Percentiles rank a stretch among this genome's conserved stretches.
phyloP scores from a whole-genome alignment of 1,284 basidiomycete genomes.

The Ustilago hordei region DNA sequence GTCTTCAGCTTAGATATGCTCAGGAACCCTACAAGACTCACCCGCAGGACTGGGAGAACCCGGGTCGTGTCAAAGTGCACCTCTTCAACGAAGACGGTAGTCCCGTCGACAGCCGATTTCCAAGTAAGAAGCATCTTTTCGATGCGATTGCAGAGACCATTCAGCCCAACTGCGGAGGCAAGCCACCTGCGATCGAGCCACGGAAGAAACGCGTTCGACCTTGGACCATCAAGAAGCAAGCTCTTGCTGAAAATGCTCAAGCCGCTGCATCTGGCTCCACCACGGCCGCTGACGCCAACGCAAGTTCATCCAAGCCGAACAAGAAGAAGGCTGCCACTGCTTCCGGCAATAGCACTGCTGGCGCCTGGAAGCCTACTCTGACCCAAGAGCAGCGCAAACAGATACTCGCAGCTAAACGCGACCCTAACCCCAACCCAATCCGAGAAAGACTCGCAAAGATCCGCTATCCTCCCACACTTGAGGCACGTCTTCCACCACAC shows the following conservation, averaged over 20 bases:
- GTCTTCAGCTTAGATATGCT: conserved; percentile 81
- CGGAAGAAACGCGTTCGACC: conserved; percentile 44
- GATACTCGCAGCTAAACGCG: conserved; percentile 27
- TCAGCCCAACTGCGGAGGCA: conserved; percentile 59
- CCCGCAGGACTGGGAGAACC: conserved; percentile 94
- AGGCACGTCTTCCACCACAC: conserved; percentile 59
- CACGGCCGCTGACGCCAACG: conserved; percentile 16
- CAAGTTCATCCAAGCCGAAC: conserved; percentile 29
- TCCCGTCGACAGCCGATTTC: conserved; percentile 79
- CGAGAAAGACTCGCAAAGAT: conserved; percentile 44
- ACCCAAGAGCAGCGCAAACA: conserved; percentile 43
- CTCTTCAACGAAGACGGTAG: conserved; percentile 86
- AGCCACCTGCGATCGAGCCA: conserved; percentile 55
- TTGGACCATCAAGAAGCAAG: conserved; percentile 42
- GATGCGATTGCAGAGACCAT: conserved; percentile 55
- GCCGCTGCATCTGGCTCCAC: conserved; percentile 24
- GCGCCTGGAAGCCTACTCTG: conserved; percentile 31
- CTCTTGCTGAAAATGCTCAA: conserved; percentile 48
- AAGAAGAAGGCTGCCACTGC: conserved; percentile 32
- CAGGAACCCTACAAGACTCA: conserved; percentile 88
- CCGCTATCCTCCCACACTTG: conserved; percentile 43
- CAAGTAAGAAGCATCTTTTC: conserved; percentile 79
- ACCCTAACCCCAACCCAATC: conserved; percentile 53
- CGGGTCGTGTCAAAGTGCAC: conserved; percentile 79
- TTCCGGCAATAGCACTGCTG: conserved; percentile 7